These are phyloP conservation scores for Verticillium alfalfae DNA, from an alignment of 2,329 filamentous ascomycete genomes.

Conservation along the genomic window DNA sequence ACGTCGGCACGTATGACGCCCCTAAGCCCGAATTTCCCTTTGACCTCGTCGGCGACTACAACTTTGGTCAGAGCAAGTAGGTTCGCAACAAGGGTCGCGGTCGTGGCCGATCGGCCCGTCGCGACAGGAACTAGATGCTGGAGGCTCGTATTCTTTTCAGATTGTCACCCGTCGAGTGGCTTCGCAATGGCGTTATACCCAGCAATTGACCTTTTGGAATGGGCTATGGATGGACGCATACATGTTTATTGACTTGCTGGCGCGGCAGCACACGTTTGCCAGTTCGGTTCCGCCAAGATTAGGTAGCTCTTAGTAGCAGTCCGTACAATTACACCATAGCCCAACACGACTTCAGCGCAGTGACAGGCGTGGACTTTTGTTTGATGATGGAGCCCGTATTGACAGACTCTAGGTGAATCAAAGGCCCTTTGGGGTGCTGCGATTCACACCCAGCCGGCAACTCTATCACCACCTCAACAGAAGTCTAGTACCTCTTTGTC, in stretches of 20 bases:
- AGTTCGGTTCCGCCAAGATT: not conserved
- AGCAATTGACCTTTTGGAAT: not conserved
- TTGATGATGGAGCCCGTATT: no score
- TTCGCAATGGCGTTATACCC: not conserved
- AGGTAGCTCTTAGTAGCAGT: not conserved
- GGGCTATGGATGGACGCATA: slow-evolving; percentile 47
- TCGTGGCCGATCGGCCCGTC: no score
- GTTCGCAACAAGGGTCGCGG: not conserved
- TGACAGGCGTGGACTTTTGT: no score
- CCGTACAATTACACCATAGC: not conserved
- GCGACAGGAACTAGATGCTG: no score
- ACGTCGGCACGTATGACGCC: not conserved
- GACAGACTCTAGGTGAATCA: no score
- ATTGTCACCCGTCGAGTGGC: not conserved
- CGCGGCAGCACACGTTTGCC: not conserved
- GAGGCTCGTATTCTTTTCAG: not conserved
- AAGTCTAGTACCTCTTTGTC: no score
- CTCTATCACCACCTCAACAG: no score
- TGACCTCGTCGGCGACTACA: not conserved
- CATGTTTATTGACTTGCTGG: slow-evolving; percentile 39
- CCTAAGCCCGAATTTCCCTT: not conserved
- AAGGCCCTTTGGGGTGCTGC: no score
- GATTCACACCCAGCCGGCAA: no score
- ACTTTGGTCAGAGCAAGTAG: not conserved
- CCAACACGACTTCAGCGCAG: not conserved